phyloP scores from a whole-genome alignment of 164 flowering plant species.

The Sextonia rubra region DNA sequence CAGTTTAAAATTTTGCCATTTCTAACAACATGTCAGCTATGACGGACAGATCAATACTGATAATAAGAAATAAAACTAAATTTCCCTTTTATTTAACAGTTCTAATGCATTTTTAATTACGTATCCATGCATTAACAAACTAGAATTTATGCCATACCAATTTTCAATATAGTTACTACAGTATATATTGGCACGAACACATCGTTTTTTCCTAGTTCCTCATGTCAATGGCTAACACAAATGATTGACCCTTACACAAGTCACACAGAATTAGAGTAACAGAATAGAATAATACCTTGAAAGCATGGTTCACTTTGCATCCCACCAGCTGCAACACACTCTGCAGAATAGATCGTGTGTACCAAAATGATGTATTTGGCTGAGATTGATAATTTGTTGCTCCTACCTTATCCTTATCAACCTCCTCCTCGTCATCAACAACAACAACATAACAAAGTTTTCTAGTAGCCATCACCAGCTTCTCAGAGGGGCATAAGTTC shows the following conservation, averaged over 20 bases:
- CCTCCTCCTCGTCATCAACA: conserved; percentile 9
- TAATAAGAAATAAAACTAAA: too few species aligned
- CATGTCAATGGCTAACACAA: not conserved
- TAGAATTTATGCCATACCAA: too few species aligned
- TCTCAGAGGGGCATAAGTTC: not conserved
- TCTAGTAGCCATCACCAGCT: conserved; percentile 1
- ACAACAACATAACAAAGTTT: conserved; percentile 19
- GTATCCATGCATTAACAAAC: too few species aligned
- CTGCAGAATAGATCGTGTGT: conserved; percentile 23
- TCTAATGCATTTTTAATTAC: too few species aligned
- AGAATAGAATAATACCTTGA: conserved; percentile 17
- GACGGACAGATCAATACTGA: too few species aligned
- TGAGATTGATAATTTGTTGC: conserved; percentile 8
- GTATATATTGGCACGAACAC: too few species aligned
- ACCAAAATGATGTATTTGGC: conserved; percentile 12
- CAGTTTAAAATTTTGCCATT: too few species aligned
- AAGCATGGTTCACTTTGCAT: conserved; percentile 29
- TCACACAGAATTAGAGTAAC: not conserved
- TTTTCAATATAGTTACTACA: too few species aligned
- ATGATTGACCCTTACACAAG: not conserved
- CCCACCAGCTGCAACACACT: conserved; percentile 27
- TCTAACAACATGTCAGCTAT: too few species aligned
- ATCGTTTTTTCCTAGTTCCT: not conserved
- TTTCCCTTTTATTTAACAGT: too few species aligned
- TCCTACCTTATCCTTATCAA: conserved; percentile 4